Evolutionary conservation across 148 eudicot species (phyloP), one percentile per base, ranked within the genome.

Genomic region (Persicaria maculosa): DNA sequence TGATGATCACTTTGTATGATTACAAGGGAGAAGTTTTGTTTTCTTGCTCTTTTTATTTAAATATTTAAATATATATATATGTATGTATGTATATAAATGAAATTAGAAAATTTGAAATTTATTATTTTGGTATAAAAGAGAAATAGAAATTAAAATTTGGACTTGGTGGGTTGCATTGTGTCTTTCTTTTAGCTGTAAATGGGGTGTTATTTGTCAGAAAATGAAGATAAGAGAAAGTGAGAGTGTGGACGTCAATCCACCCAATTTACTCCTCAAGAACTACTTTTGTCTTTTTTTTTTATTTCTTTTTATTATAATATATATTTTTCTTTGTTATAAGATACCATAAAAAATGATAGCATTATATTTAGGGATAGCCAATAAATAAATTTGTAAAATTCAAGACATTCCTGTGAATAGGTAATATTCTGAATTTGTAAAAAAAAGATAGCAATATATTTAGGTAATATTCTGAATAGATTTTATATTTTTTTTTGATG

Each of bases 191-290:
- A 65, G 70, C 70, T 65, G 70, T 65, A 71, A 48, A 58, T 48
- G 75, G 22, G 45, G 54, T 22, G 73, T 65, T 16, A 12, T 48
- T 65, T 65, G 70, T 65, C 70, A 65, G 70, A 65, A 65, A 40
- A 65, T 40, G 70, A 43, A 65, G 70, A 40, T 65, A 65, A 65
- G 70, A 43, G 70, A 65, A 43, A 65, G 8, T 12, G 47, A 65
- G 46, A 65, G 70, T 65, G 70, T 65, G 70, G 70, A 65, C 70
- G 7, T 65, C 70, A 65, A 65, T 65, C n/a, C 45, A 65, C 70
- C 70, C 70, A 43, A 65, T 65, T 73, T 79, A 50, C 54, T 74
- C 68, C 65, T 54, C 65, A 50, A 14, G 65, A 65, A 71, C 54
- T 55, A 20, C 16, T 7, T 31, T 22, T 53, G 68, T 65, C 16